Evolutionary conservation across 2,329 filamentous ascomycete species (phyloP).

Genomic region (Cladosporium halotolerans): DNA sequence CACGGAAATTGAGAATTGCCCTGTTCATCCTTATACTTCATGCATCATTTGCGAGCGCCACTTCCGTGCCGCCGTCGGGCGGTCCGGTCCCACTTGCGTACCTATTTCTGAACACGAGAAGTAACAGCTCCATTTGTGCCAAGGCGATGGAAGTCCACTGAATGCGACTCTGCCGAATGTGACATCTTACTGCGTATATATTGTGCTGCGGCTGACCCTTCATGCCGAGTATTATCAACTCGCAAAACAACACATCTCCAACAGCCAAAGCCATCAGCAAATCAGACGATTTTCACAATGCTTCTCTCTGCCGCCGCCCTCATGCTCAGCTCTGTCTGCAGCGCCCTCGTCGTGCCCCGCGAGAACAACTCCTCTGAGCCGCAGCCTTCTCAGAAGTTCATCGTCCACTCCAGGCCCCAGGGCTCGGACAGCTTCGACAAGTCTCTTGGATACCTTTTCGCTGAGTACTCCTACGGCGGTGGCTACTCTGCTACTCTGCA

Average conservation of each 20-base stretch:
- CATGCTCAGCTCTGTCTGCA: constrained; percentile 9
- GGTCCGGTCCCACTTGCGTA: not conserved
- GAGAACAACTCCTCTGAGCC: not conserved
- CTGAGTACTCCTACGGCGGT: constrained; percentile 13
- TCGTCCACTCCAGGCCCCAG: constrained; percentile 10
- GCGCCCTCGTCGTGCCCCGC: constrained; percentile 7
- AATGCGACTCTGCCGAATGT: not conserved
- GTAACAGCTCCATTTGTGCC: not conserved
- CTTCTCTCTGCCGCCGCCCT: constrained; percentile 9
- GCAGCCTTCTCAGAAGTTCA: constrained; percentile 12
- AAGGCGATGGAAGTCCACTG: not conserved
- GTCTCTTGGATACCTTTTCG: constrained; percentile 14
- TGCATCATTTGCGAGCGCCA: not conserved
- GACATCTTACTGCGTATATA: not conserved
- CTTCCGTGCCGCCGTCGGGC: not conserved
- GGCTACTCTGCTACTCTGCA: constrained; percentile 14
- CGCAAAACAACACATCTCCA: not conserved
- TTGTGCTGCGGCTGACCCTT: not conserved
- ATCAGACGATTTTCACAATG: not conserved
- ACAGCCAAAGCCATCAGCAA: not conserved
- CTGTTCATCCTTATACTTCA: too few relatives aligned
- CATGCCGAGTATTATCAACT: not conserved
- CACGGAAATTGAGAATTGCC: too few relatives aligned
- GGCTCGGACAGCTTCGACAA: constrained; percentile 12
- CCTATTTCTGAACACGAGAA: not conserved